Evolutionary conservation across 164 flowering plant species (phyloP).

Genomic region (Dillenia turbinata): DNA sequence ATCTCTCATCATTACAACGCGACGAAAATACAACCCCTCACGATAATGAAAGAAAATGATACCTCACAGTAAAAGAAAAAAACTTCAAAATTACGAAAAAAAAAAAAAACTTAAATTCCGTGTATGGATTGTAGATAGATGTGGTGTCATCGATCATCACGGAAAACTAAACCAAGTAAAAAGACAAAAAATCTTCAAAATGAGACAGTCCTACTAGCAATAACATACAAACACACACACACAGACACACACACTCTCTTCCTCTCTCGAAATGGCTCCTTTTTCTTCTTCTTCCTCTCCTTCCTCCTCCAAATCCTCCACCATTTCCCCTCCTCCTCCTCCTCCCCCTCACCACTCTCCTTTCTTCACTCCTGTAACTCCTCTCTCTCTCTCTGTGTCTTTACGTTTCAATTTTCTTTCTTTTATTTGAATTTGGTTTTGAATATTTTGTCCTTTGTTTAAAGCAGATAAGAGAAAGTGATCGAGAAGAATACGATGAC

Average conservation of each 20-base stretch:
- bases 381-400: background rate
- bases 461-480: slow-evolving; percentile 48
- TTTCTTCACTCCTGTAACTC: slow-evolving; percentile 58
- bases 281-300: slow-evolving; percentile 19
- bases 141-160: too few species aligned
- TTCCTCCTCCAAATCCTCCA: slow-evolving; percentile 33
- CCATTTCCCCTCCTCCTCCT: slow-evolving; percentile 24
- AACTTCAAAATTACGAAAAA: background rate
- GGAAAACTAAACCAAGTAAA: too few species aligned
- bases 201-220: too few species aligned
- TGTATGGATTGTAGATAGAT: too few species aligned
- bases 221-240: too few species aligned
- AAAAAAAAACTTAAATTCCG: background rate
- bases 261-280: background rate
- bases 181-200: too few species aligned
- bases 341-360: slow-evolving; percentile 38
- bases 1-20: slow-evolving; percentile 16
- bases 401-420: background rate
- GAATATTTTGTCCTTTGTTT: slow-evolving; percentile 4
- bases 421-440: background rate
- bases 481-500: slow-evolving; percentile 31
- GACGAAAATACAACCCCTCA: slow-evolving; percentile 14
- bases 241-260: too few species aligned
- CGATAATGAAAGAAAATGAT: slow-evolving; percentile 10
- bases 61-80: background rate